Percentiles rank a stretch among this genome's conserved stretches.
Evolutionary conservation across 2,329 filamentous ascomycete genomes (phyloP).

Genomic region (Colletotrichum shisoi): DNA sequence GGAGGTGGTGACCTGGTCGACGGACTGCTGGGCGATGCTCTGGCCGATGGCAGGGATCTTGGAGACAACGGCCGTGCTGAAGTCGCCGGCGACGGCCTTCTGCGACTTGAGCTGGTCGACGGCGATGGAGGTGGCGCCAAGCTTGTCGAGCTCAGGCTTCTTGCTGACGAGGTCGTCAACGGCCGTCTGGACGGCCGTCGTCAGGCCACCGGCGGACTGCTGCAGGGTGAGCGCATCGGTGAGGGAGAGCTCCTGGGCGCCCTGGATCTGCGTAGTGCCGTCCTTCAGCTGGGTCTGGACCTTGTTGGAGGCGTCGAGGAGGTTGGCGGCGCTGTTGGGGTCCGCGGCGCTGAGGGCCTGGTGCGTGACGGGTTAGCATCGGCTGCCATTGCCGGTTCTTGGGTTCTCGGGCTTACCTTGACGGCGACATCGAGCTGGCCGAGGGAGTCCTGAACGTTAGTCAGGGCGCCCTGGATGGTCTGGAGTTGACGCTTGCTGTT

Average conservation of each 20-base stretch:
- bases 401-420: slow-evolving; percentile 2
- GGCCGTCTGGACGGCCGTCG: slow-evolving; percentile 41
- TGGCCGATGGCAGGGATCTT: slow-evolving; percentile 45
- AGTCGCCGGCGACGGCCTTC: slow-evolving; percentile 39
- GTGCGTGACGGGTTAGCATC: not conserved
- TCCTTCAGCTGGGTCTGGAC: slow-evolving; percentile 39
- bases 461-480: slow-evolving; percentile 66
- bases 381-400: rapidly evolving
- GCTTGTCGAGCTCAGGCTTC: slow-evolving; percentile 44
- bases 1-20: slow-evolving; percentile 42
- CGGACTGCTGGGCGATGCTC: slow-evolving; percentile 43
- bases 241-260: slow-evolving; percentile 42
- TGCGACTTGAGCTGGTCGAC: slow-evolving; percentile 43
- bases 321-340: slow-evolving; percentile 56
- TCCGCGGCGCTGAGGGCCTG: slow-evolving; percentile 54
- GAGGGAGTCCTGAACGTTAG: slow-evolving; percentile 65
- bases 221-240: slow-evolving; percentile 42
- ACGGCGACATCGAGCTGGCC: slow-evolving; percentile 57
- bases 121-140: slow-evolving; percentile 43
- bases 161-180: slow-evolving; percentile 41
- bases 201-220: slow-evolving; percentile 41
- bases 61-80: slow-evolving; percentile 43
- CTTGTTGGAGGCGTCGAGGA: slow-evolving; percentile 42
- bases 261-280: slow-evolving; percentile 44
- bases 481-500: slow-evolving; percentile 54